Conservation (phyloP, 192 early-diverging fungal genomes). For the Phlyctochytrium arcticum region DNA sequence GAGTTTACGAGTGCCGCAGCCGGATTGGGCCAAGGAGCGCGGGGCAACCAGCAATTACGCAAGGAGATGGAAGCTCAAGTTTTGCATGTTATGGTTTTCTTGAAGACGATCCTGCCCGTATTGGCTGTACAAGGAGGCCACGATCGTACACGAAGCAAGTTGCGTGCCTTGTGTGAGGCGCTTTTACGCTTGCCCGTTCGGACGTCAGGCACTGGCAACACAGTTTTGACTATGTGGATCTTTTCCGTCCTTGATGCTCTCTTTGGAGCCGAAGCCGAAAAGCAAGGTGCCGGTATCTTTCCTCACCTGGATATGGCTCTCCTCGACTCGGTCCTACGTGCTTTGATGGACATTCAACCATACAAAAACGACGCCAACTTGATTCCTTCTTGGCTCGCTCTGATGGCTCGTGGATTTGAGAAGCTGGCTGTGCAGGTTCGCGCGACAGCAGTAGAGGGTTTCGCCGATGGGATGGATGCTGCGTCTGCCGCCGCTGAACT, state of each 20-base stretch:
- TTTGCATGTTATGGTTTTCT: constrained; percentile 65
- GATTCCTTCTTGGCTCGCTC: constrained; percentile 78
- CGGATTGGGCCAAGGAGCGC: constrained; percentile 4
- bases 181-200: constrained; percentile 78
- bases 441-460: constrained; percentile 2
- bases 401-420: constrained; percentile 69
- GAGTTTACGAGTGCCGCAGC: constrained; percentile 33
- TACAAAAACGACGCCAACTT: constrained; percentile 76
- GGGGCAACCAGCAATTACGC: constrained; percentile 18
- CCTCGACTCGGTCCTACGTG: constrained; percentile 28
- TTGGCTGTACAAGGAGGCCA: constrained; percentile 41
- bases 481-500: constrained; percentile 3
- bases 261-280: constrained; percentile 45
- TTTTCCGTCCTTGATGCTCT: constrained; percentile 69
- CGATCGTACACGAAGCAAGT: constrained; percentile 33
- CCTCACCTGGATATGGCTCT: constrained; percentile 29
- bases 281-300: constrained; percentile 28
- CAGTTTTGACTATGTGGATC: constrained; percentile 70
- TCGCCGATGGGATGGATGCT: constrained; percentile 18
- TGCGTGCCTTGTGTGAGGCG: constrained; percentile 57
- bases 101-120: constrained; percentile 53
- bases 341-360: constrained; percentile 63
- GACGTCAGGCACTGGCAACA: constrained; percentile 51
- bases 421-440: constrained; percentile 56
- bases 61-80: constrained; percentile 38